phyloP scores from a whole-genome alignment of 108 stramenopile genomes.

The Nitzschia sp. region DNA sequence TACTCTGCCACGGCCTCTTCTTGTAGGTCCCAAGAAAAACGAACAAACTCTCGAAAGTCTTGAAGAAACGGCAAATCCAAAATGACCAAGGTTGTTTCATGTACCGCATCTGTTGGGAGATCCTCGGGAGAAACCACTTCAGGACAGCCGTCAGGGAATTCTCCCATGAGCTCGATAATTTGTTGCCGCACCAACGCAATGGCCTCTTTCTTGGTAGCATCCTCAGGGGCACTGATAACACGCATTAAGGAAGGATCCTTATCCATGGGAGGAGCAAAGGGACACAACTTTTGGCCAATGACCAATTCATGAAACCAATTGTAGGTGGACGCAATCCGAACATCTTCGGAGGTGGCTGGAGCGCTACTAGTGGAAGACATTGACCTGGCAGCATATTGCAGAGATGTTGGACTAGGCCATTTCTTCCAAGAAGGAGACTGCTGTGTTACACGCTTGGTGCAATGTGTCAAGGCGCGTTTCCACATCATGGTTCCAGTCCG shows the following conservation, averaged over 20 bases:
- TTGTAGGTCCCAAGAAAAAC: constrained; percentile 40
- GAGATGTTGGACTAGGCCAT: too few species aligned
- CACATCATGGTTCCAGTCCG: too few species aligned
- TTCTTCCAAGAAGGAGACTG: too few species aligned
- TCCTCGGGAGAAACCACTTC: neutral
- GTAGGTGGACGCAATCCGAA: constrained; percentile 11
- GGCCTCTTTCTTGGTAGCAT: neutral
- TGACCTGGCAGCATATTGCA: too few species aligned
- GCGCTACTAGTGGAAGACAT: too few species aligned
- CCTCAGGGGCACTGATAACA: constrained; percentile 15
- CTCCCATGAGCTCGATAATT: neutral
- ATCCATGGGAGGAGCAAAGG: constrained; percentile 40
- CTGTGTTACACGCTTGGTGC: too few species aligned
- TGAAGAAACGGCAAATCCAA: constrained; percentile 18
- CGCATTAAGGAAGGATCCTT: constrained; percentile 16
- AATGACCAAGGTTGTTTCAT: constrained; percentile 41
- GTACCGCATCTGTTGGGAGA: constrained; percentile 6
- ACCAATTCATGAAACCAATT: constrained; percentile 39
- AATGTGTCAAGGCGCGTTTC: too few species aligned
- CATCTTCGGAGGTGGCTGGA: too few species aligned
- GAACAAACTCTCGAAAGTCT: constrained; percentile 38
- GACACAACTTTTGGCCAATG: constrained; percentile 43
- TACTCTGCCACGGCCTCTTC: constrained; percentile 21
- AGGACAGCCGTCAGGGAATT: neutral
- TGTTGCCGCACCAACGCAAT: constrained; percentile 1